Conservation (phyloP, 768 basidiomycete genomes). For the Mycena kentingensis region DNA sequence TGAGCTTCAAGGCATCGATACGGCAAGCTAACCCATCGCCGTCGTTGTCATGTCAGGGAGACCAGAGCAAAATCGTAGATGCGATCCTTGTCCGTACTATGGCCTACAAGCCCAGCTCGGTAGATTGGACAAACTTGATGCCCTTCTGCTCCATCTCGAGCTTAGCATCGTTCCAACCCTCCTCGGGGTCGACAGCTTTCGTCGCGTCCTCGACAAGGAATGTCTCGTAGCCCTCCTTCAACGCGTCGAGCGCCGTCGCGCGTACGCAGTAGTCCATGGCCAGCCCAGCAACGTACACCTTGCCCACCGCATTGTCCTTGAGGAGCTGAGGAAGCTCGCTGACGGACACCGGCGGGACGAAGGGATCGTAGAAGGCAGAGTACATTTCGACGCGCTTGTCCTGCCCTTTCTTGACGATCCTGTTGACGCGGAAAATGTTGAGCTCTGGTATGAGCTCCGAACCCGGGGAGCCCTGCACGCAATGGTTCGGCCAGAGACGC, state of each 20-base stretch:
- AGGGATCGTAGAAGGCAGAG: conserved; percentile 70
- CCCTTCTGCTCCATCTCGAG: too few relatives aligned
- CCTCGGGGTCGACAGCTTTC: conserved; percentile 27
- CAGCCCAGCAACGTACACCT: conserved; percentile 61
- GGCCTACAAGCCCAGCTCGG: too few relatives aligned
- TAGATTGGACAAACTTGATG: too few relatives aligned
- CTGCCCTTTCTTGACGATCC: conserved; percentile 43
- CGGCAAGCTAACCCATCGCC: too few relatives aligned
- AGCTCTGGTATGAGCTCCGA: conserved; percentile 49
- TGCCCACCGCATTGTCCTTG: conserved; percentile 38
- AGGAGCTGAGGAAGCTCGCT: conserved; percentile 27
- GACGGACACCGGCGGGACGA: conserved; percentile 20
- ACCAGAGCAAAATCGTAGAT: too few relatives aligned
- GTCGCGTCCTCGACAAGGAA: conserved; percentile 27
- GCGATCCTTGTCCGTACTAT: too few relatives aligned
- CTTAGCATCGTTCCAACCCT: too few relatives aligned
- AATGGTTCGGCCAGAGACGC: conserved; percentile 73
- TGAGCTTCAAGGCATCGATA: too few relatives aligned
- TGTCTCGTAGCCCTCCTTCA: conserved; percentile 38
- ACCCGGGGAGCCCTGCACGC: conserved; percentile 54
- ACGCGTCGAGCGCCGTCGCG: conserved; percentile 45
- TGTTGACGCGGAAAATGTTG: conserved; percentile 26
- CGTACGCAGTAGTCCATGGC: conserved; percentile 72
- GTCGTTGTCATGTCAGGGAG: too few relatives aligned
- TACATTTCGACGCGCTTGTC: conserved; percentile 63